Evolutionary conservation across 768 basidiomycete species (phyloP).

Genomic region (Hebeloma cylindrosporum): DNA sequence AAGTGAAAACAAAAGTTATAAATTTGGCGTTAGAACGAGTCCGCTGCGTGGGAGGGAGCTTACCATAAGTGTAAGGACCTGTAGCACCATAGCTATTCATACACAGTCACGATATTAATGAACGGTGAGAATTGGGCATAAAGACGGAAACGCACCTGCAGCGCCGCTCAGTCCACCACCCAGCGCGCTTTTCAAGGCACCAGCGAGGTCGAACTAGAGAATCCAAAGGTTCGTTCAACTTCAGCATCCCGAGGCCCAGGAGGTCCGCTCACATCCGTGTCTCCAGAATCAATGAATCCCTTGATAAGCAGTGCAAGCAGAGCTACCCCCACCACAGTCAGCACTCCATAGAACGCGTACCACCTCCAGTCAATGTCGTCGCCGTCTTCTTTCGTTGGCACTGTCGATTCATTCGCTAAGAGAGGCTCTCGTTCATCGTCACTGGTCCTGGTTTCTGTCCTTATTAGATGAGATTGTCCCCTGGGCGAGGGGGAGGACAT

Average conservation of each 20-base stretch:
- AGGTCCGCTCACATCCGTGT: slow-evolving; percentile 54
- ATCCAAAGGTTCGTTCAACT: slow-evolving; percentile 1
- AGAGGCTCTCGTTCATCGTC: slow-evolving; percentile 4
- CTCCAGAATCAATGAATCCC: slow-evolving; percentile 66
- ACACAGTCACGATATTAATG: background rate
- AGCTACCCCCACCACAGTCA: slow-evolving; percentile 37
- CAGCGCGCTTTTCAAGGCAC: slow-evolving; percentile 77
- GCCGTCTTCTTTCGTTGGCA: background rate
- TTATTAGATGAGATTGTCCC: too few relatives aligned
- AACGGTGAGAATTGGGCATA: background rate
- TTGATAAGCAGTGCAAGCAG: slow-evolving; percentile 59
- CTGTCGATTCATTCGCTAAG: background rate
- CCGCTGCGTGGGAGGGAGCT: background rate
- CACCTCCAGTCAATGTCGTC: slow-evolving; percentile 25
- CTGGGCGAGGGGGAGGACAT: background rate
- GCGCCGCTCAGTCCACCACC: slow-evolving; percentile 93
- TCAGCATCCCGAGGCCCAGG: background rate
- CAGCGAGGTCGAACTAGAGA: slow-evolving; percentile 72
- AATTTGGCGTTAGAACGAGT: background rate
- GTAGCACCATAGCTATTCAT: slow-evolving; percentile 84
- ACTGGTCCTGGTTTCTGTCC: too few relatives aligned
- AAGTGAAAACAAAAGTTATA: background rate
- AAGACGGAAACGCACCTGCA: slow-evolving; percentile 49
- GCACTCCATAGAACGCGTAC: slow-evolving; percentile 31
- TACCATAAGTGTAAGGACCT: slow-evolving; percentile 87